Evolutionary conservation across 1,284 basidiomycete species (phyloP).

Genomic region (Leccinum pachyderme): DNA sequence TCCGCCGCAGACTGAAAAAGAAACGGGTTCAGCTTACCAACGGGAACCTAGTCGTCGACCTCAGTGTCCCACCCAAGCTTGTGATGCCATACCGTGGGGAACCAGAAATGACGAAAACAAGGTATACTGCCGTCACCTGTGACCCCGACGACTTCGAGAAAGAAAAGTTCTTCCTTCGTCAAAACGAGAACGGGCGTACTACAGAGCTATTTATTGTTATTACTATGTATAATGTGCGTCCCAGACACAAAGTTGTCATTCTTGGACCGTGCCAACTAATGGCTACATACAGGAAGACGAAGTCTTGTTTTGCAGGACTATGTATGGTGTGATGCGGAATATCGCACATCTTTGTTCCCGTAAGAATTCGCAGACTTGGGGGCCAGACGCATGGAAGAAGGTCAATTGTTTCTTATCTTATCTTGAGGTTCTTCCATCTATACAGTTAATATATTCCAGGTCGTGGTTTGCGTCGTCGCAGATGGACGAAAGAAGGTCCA

Average conservation of each 20-base stretch:
- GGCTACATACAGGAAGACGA: slow-evolving; percentile 79
- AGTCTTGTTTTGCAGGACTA: slow-evolving; percentile 87
- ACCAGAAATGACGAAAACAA: slow-evolving; percentile 81
- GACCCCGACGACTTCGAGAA: slow-evolving; percentile 92
- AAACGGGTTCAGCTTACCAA: slow-evolving; percentile 73
- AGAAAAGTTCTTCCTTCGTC: slow-evolving; percentile 82
- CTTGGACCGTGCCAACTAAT: slow-evolving; percentile 59
- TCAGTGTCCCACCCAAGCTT: slow-evolving; percentile 82
- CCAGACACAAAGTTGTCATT: slow-evolving; percentile 60
- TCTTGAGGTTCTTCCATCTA: background rate
- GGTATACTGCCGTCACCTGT: slow-evolving; percentile 88
- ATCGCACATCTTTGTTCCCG: slow-evolving; percentile 89
- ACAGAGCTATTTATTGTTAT: slow-evolving; percentile 95
- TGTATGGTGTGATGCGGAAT: slow-evolving; percentile 95
- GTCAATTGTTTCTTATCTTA: slow-evolving; percentile 35
- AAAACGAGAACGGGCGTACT: slow-evolving; percentile 75
- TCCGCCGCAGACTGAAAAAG: slow-evolving; percentile 73
- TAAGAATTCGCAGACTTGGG: slow-evolving; percentile 95
- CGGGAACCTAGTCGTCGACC: slow-evolving; percentile 85
- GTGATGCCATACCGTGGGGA: slow-evolving; percentile 80
- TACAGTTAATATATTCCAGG: slow-evolving; percentile 42
- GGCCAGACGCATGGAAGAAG: slow-evolving; percentile 96
- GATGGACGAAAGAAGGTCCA: slow-evolving; percentile 93
- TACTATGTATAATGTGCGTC: slow-evolving; percentile 90
- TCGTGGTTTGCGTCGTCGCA: slow-evolving; percentile 93